Evolutionary conservation across 2,329 filamentous ascomycete species (phyloP).

Genomic region (Epichloe sylvatica): DNA sequence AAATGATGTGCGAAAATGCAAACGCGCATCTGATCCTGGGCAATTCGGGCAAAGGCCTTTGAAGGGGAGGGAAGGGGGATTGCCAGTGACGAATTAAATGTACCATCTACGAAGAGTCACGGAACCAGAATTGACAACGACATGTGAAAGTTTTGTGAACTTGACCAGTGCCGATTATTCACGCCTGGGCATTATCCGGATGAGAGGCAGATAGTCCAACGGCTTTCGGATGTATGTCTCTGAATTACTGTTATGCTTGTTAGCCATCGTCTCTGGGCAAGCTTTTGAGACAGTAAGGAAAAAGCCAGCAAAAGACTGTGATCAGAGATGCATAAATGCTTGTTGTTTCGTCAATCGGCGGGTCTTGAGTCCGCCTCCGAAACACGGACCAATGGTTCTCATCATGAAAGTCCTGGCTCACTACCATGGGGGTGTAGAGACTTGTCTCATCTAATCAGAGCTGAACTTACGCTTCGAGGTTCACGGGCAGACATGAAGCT

Average conservation of each 20-base stretch:
- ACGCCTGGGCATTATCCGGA: not conserved
- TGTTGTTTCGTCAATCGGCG: constrained; percentile 63
- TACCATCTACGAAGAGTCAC: not conserved
- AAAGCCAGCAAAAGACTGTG: not conserved
- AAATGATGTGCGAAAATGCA: not conserved
- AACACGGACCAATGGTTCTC: constrained; percentile 93
- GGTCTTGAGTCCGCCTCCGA: constrained; percentile 87
- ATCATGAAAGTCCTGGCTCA: constrained; percentile 33
- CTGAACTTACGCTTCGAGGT: constrained; percentile 3
- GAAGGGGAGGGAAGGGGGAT: too few species aligned
- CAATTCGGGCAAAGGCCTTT: too few species aligned
- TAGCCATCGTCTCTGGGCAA: not conserved
- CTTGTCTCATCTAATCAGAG: not conserved
- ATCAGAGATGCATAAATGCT: constrained; percentile 68
- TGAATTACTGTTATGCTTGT: too few species aligned
- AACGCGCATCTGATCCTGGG: too few species aligned
- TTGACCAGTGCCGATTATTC: not conserved
- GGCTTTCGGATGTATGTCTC: not conserved
- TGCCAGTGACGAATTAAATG: too few species aligned
- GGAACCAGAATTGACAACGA: too few species aligned
- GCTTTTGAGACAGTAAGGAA: not conserved
- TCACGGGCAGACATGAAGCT: not conserved
- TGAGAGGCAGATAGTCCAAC: not conserved
- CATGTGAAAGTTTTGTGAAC: too few species aligned
- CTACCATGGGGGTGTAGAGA: not conserved